phyloP scores from a whole-genome alignment of 306 rosid genomes.

The Begonia masoniana region DNA sequence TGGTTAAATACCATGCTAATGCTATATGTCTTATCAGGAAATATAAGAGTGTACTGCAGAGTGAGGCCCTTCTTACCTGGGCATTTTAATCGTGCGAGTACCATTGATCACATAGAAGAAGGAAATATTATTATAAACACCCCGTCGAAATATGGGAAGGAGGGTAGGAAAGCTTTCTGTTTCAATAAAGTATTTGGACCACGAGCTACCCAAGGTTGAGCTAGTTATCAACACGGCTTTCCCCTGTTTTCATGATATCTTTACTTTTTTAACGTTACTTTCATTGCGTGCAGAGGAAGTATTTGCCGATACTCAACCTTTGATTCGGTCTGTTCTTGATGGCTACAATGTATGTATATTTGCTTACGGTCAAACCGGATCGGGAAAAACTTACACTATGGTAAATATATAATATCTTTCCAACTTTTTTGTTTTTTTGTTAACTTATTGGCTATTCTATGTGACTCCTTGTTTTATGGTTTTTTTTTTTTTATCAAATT shows the following conservation, averaged over 20 bases:
- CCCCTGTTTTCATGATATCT: not conserved
- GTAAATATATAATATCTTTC: slow-evolving; percentile 15
- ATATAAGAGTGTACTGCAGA: slow-evolving; percentile 89
- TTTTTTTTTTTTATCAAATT: slow-evolving; percentile 13
- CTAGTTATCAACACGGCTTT: slow-evolving; percentile 3
- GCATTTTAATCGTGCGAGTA: slow-evolving; percentile 27
- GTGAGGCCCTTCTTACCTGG: slow-evolving; percentile 72
- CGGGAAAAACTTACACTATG: slow-evolving; percentile 95
- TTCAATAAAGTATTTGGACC: slow-evolving; percentile 77
- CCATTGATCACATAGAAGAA: slow-evolving; percentile 42
- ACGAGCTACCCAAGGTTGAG: slow-evolving; percentile 67
- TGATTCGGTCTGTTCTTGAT: slow-evolving; percentile 82
- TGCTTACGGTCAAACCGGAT: slow-evolving; percentile 97
- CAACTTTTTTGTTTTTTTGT: not conserved
- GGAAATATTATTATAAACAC: slow-evolving; percentile 49
- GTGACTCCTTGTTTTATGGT: not conserved
- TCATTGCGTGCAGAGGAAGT: slow-evolving; percentile 49
- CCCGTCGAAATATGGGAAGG: slow-evolving; percentile 76
- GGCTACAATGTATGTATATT: slow-evolving; percentile 95
- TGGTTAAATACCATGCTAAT: not conserved
- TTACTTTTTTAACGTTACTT: slow-evolving; percentile 4
- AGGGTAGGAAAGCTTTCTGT: slow-evolving; percentile 57
- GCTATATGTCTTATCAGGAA: slow-evolving; percentile 43
- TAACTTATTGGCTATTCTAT: not conserved
- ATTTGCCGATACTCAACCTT: slow-evolving; percentile 70